A percentile compares a stretch with the other conserved stretches of the same genome.
phyloP scores from a whole-genome alignment of 2,329 filamentous ascomycete genomes.

The Cytospora mali region DNA sequence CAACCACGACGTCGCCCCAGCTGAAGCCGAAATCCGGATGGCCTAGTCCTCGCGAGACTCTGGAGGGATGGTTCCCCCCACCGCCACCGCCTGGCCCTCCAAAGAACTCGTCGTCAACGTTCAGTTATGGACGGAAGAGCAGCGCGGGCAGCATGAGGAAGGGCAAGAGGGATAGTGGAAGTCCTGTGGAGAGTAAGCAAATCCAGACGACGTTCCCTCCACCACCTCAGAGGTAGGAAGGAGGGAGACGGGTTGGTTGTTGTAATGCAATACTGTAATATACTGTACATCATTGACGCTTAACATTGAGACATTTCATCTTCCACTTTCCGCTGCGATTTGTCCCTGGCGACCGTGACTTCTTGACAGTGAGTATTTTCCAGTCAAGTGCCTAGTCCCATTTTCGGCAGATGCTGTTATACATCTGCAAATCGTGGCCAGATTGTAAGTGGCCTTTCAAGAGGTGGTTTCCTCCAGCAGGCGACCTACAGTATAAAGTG shows the following conservation, averaged over 20 bases:
- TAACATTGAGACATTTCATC: no score
- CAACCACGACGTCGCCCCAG: slow-evolving; percentile 14
- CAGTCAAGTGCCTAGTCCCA: no score
- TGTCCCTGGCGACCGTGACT: no score
- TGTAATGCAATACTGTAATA: not conserved
- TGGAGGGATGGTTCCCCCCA: slow-evolving; percentile 25
- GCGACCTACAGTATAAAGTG: not conserved
- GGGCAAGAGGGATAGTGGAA: slow-evolving; percentile 31
- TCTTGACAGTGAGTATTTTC: no score
- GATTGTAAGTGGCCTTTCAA: not conserved
- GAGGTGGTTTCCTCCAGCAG: not conserved
- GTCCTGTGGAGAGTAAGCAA: slow-evolving; percentile 41
- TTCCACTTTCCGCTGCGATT: no score
- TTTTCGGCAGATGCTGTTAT: no score
- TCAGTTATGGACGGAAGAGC: slow-evolving; percentile 12
- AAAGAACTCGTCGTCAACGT: slow-evolving; percentile 9
- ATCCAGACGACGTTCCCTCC: slow-evolving; percentile 45
- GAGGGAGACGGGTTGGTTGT: not conserved
- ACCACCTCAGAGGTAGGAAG: slow-evolving; percentile 36
- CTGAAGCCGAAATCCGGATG: slow-evolving; percentile 24
- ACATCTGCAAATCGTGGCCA: no score
- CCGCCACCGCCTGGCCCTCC: slow-evolving; percentile 28
- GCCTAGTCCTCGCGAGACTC: slow-evolving; percentile 15
- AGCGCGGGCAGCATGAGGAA: slow-evolving; percentile 5
- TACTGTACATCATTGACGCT: not conserved